Base-by-base conservation (phyloP, 2,329 filamentous ascomycete species). In the Arthroderma sp. region DNA sequence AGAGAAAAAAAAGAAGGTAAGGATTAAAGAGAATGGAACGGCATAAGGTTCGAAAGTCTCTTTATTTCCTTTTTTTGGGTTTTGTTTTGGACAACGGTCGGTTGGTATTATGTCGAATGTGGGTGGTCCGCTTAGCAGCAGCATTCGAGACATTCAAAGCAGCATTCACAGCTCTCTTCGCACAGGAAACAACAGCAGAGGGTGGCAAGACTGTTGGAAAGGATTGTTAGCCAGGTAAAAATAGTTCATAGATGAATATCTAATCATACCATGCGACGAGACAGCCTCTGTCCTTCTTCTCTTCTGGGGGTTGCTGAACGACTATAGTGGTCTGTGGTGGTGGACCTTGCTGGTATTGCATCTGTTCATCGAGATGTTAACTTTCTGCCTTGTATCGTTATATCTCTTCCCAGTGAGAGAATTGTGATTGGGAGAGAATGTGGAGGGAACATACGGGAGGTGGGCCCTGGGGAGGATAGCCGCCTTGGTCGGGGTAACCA, bases 111-210 rank as follows among this genome's bases (percentile, higher is more conserved):
- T 22, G 15, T 22, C 15, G 15, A 22, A 22, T 22, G 15, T 22
- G 15, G 15, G 15, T 22, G 15, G 15, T 22, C 15, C 15, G 15
- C 15, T 39, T 59, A 59, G 44, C 53, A 58, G 43, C 62, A 68
- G 58, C 71, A 75, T 47, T 74, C 74, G 53, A 73, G 72, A 59
- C 75, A 78, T 4, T 79, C 76, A n/a, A 70, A 64, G 56, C 76
- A 80, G 62, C 75, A 79, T 58, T 79, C 76, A 54, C 77, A 80
- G 29, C 72, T 68, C 60, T 80, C 77, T 56, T 79, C 77, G 54
- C 74, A 78, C 29, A 80, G 67, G 61, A 76, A 80, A 56, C 76
- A 80, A 58, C 77, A 81, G 64, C 76, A 80, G 33, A 80, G 59
- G 31, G 66, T 66, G 40, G 72, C 73, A 40, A 78, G 57, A 61